Base-by-base conservation (phyloP, 2,329 filamentous ascomycete species). In the Pseudocercospora vitis region DNA sequence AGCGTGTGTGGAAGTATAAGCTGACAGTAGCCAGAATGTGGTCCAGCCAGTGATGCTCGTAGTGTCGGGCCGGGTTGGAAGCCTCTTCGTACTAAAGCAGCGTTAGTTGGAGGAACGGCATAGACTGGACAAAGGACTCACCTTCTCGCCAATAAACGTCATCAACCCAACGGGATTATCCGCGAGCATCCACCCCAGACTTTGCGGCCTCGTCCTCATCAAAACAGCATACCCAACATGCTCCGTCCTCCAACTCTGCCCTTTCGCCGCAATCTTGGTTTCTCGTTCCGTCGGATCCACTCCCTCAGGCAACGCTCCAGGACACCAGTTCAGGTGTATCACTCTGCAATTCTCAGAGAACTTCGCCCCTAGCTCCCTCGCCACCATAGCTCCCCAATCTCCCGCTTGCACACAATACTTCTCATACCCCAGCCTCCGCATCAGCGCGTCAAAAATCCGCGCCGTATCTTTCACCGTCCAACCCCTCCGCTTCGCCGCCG, bases 141-240 rank as follows among this genome's bases (percentile, higher is more conserved):
- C 53, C 37, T 78, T 76, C 55, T 77, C 73, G 1, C 73, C 75
- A 0, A 77, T 65, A 59, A 72, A 77, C 45, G 72, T 70, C 62
- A 76, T 66, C 35, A 75, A 70, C 0, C 74, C 75, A 2, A 77
- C 62, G 0, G 74, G 75, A 46, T 71, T 74, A 53, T 76, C 74
- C 21, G 73, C 67, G 46, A 75, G 65, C 14, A 70, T 71, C 28
- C 73, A 67, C 2, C 73, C 73, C 16, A 77, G 71, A 0, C 73
- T 77, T 33, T 74, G 73, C 14, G 74, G 75, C 24, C 72, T 61
- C 8, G 72, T 75, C 7, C 72, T 64, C 73, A 74, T 75, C 47
- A 68, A 63, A 16, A 75, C 67, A 1, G 73, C 73, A 57, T 75
- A 76, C 0, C 69, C 71, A 60, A 74, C 71, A 48, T 75, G 73